Evolutionary conservation across 495 filamentous ascomycete species (phyloP), one percentile per base, ranked within the genome.

Genomic region (Talaromyces trachyspermus): DNA sequence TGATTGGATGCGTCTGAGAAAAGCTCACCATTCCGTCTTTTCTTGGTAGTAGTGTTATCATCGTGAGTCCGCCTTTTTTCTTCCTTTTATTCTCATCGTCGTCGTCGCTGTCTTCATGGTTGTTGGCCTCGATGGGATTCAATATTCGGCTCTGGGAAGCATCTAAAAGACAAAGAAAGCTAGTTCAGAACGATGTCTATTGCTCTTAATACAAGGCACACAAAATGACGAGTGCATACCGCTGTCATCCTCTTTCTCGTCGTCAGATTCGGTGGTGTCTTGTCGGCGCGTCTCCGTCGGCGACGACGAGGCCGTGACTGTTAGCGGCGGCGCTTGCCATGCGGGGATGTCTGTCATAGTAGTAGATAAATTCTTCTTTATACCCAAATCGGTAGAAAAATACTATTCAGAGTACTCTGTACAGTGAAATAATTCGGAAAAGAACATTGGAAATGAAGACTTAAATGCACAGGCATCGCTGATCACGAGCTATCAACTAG

Each of bases 61-160:
- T 30, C 27, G 27, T 12, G 27, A 30, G 12, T 30, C 42, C 43
- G 48, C 49, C 49, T 40, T 25, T 39, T 51, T 48, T 22, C 2
- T 27, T 18, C 49, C 6, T 19, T 33, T 33, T 27, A 9, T 23
- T 46, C 18, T 18, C 17, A 10, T 42, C 45, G 11, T 43, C 38
- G n/a, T 1, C 44, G 29, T 42, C 29, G 36, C 8, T 32, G 14
- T 41, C 25, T 48, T 50, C 29, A 4, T 24, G 42, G 2, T 30
- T 14, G n/a, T n/a, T n/a, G n/a, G n/a, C n/a, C 8, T 45, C 42
- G 19, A 45, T 45, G 17, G 30, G 42, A 45, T 45, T 26, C 14
- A 26, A 45, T n/a, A 45, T 33, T 17, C 42, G 19, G 32, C 44
- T 37, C n/a, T 26, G 44, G 11, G 44, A 36, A 11, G 32, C 30